A percentile compares a stretch with the other conserved stretches of the same genome.
Conservation (phyloP, 2,329 filamentous ascomycete genomes). For the Colletotrichum spaethianum region DNA sequence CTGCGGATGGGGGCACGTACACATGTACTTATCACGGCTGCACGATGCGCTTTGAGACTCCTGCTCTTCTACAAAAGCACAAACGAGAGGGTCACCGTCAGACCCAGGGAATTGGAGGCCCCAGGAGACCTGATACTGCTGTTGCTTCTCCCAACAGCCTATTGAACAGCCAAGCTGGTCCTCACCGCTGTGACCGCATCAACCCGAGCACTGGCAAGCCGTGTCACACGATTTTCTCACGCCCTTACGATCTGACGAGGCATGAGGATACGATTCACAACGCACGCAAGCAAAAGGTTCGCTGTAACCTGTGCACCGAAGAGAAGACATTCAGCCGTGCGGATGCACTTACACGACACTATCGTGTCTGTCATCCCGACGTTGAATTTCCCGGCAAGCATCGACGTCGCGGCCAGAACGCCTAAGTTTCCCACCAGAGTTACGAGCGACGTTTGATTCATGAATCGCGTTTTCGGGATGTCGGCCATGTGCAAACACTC, state of each 20-base stretch:
- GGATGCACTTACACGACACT: slow-evolving; percentile 93
- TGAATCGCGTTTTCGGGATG: not conserved
- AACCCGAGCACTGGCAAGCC: slow-evolving; percentile 96
- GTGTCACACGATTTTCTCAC: slow-evolving; percentile 93
- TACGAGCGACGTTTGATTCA: not conserved
- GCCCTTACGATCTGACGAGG: slow-evolving; percentile 95
- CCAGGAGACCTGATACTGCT: slow-evolving; percentile 49
- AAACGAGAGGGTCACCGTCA: slow-evolving; percentile 94
- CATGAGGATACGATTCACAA: slow-evolving; percentile 99
- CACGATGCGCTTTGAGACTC: slow-evolving; percentile 88
- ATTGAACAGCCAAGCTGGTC: slow-evolving; percentile 90
- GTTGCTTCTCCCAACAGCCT: slow-evolving; percentile 63
- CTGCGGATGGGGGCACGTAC: slow-evolving; percentile 89
- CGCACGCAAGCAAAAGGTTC: slow-evolving; percentile 91
- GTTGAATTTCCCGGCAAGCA: slow-evolving; percentile 82
- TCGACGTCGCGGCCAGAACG: slow-evolving; percentile 47
- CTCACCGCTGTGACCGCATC: slow-evolving; percentile 92
- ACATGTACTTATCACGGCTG: slow-evolving; percentile 97
- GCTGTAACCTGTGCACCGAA: slow-evolving; percentile 92
- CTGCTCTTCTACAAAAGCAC: slow-evolving; percentile 90
- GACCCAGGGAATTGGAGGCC: slow-evolving; percentile 66
- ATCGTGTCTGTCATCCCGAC: slow-evolving; percentile 94
- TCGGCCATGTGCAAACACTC: not conserved
- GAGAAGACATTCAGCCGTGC: slow-evolving; percentile 98
- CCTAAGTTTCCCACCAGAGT: not conserved